These are phyloP conservation scores for Colletotrichum navitas DNA, from an alignment of 2,329 filamentous ascomycete species.

Conservation along the genomic window DNA sequence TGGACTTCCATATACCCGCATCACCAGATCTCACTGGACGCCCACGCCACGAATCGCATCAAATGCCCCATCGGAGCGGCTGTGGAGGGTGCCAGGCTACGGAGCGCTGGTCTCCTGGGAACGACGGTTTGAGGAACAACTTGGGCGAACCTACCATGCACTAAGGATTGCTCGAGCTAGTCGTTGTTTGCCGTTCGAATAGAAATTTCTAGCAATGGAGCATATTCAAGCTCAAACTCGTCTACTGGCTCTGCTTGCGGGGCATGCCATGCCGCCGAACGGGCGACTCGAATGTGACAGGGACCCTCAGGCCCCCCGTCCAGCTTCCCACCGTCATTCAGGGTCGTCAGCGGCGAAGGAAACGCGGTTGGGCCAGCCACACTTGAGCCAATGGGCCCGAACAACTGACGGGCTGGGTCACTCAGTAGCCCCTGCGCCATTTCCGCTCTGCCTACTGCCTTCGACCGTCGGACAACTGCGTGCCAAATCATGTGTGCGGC, in stretches of 20 bases:
- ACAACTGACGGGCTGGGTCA: not conserved
- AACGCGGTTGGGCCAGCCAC: not conserved
- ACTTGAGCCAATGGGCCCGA: too few species aligned
- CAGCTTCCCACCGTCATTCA: not conserved
- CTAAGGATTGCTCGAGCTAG: not conserved
- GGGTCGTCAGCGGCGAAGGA: not conserved
- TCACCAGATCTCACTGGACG: not conserved
- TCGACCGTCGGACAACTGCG: not conserved
- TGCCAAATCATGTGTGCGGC: not conserved
- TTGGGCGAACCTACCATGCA: constrained; percentile 1
- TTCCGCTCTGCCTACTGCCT: not conserved
- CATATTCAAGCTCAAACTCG: not conserved
- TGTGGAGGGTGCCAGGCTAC: not conserved
- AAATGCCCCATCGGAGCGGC: not conserved
- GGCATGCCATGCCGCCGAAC: not conserved
- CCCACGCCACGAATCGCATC: not conserved
- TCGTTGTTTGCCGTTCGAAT: constrained; percentile 14
- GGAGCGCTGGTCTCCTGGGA: not conserved
- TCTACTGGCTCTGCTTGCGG: too few species aligned
- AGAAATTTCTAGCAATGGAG: constrained; percentile 22
- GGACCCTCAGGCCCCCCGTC: not conserved
- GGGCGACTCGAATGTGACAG: not conserved
- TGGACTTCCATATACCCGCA: constrained; percentile 6
- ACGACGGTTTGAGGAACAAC: not conserved
- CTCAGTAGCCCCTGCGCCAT: not conserved